These are phyloP conservation scores for Calocera viscosa DNA, from an alignment of 768 basidiomycete species.

Conservation along the genomic window DNA sequence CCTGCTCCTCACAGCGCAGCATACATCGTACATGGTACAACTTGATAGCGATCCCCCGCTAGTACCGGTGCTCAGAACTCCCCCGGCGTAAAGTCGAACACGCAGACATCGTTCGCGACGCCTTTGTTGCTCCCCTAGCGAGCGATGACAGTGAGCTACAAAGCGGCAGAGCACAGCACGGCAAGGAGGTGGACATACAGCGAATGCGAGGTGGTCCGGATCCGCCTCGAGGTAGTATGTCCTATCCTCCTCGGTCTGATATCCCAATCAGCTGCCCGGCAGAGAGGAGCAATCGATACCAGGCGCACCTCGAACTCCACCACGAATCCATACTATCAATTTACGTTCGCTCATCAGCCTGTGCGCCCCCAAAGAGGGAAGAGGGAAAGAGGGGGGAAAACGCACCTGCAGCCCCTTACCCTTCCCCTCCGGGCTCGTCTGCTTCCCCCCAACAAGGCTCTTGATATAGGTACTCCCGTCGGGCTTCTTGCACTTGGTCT, in stretches of 20 bases:
- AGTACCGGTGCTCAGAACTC: neutral
- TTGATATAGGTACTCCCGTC: neutral
- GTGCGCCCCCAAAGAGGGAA: neutral
- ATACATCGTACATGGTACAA: neutral
- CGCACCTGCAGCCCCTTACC: constrained; percentile 6
- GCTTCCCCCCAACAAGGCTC: neutral
- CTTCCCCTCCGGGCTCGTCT: constrained; percentile 5
- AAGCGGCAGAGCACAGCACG: no score
- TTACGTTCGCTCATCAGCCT: neutral
- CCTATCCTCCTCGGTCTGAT: neutral
- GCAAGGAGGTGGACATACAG: no score
- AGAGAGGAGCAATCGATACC: neutral
- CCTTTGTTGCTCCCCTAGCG: neutral
- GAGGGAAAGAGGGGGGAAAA: no score
- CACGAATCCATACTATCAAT: neutral
- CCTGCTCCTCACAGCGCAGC: no score
- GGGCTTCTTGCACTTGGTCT: neutral
- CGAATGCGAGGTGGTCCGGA: neutral
- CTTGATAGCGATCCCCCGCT: neutral
- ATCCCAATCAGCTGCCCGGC: no score
- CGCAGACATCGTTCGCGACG: neutral
- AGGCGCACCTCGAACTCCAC: neutral
- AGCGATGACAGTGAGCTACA: no score
- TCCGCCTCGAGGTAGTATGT: neutral
- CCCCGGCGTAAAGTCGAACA: constrained; percentile 3